Percentiles rank a stretch among this genome's conserved stretches.
Evolutionary conservation across 169 alveolate genomes (phyloP).

Genomic region (Plasmodium vinckei): DNA sequence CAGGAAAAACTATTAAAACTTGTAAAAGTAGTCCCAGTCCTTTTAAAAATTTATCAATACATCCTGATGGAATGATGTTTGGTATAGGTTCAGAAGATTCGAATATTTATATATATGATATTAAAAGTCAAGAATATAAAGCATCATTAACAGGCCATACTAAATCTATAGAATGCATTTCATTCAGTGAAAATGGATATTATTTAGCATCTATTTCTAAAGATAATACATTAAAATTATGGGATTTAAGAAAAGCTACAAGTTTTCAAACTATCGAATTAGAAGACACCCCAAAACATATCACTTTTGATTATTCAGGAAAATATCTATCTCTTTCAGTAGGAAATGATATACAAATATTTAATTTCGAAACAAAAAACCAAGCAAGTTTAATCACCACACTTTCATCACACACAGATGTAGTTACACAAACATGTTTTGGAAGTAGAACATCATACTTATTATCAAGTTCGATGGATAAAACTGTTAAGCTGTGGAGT

Average conservation of each 20-base stretch:
- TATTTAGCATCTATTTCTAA: constrained; percentile 86
- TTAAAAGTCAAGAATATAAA: constrained; percentile 80
- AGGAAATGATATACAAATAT: constrained; percentile 53
- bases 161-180: constrained; percentile 67
- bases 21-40: constrained; percentile 81
- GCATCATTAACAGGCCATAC: constrained; percentile 79
- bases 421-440: constrained; percentile 77
- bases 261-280: constrained; percentile 80
- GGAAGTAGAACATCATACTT: constrained; percentile 76
- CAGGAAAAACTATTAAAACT: constrained; percentile 83
- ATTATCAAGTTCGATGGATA: constrained; percentile 78
- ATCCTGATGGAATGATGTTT: constrained; percentile 91
- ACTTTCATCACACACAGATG: constrained; percentile 76
- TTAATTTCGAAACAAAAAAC: constrained; percentile 75
- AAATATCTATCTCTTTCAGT: constrained; percentile 66
- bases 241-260: constrained; percentile 87
- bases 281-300: constrained; percentile 77
- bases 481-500: constrained; percentile 78
- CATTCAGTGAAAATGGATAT: constrained; percentile 91
- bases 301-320: constrained; percentile 84
- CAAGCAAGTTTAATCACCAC: constrained; percentile 55
- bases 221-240: constrained; percentile 81
- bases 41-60: constrained; percentile 79
- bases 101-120: constrained; percentile 88
- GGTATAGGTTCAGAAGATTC: constrained; percentile 87